Evolutionary conservation across 306 rosid genomes (phyloP).

Genomic region (Rosa chinensis): DNA sequence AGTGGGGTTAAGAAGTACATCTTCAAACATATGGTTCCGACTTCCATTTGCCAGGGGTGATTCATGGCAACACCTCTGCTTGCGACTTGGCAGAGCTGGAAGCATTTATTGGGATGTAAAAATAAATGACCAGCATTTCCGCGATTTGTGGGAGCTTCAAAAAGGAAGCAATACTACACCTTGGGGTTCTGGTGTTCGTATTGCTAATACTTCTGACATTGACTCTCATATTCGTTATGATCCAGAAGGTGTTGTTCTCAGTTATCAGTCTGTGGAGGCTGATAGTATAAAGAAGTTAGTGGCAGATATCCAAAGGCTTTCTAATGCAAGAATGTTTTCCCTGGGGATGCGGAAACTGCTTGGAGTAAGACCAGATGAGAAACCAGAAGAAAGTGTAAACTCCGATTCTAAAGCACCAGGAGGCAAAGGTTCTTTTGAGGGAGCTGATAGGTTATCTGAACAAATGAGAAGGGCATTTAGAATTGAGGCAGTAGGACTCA

Average conservation of each 20-base stretch:
- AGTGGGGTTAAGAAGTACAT: slow-evolving; percentile 75
- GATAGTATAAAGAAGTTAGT: slow-evolving; percentile 91
- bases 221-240: slow-evolving; percentile 96
- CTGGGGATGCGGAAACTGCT: slow-evolving; percentile 94
- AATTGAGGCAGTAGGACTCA: slow-evolving; percentile 97
- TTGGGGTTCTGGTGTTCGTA: slow-evolving; percentile 98
- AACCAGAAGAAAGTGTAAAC: slow-evolving; percentile 64
- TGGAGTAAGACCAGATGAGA: slow-evolving; percentile 79
- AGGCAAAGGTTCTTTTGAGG: slow-evolving; percentile 54
- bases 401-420: slow-evolving; percentile 61
- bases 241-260: slow-evolving; percentile 95
- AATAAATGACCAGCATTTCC: slow-evolving; percentile 90
- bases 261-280: slow-evolving; percentile 84
- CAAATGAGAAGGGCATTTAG: slow-evolving; percentile 88
- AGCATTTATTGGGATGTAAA: slow-evolving; percentile 98
- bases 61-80: slow-evolving; percentile 89
- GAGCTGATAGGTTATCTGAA: slow-evolving; percentile 79
- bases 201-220: slow-evolving; percentile 89
- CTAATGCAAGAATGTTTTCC: slow-evolving; percentile 94
- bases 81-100: slow-evolving; percentile 98
- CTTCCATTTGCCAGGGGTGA: slow-evolving; percentile 88
- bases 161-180: slow-evolving; percentile 74
- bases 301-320: slow-evolving; percentile 90
- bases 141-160: slow-evolving; percentile 99
- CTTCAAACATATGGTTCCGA: slow-evolving; percentile 96